Evolutionary conservation across 2,329 filamentous ascomycete species (phyloP).

Genomic region (Emmonsiellopsis sp.): DNA sequence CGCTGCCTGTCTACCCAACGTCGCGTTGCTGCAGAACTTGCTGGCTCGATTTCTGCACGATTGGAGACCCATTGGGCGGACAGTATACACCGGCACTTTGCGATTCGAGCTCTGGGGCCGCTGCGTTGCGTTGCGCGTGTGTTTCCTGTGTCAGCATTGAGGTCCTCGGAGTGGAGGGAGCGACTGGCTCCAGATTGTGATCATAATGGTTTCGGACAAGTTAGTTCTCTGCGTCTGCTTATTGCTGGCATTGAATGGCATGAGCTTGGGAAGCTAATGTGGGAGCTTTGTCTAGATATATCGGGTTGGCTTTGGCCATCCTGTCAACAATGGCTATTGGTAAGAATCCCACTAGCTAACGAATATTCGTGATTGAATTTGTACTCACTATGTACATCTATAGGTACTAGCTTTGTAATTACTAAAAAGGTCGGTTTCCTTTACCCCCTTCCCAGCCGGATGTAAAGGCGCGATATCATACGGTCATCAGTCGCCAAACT

Average conservation of each 20-base stretch:
- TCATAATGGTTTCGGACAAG: slow-evolving; percentile 37
- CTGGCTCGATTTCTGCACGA: slow-evolving; percentile 3
- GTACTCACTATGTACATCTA: slow-evolving; percentile 1
- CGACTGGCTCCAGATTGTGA: slow-evolving; percentile 23
- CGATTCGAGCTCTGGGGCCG: not conserved
- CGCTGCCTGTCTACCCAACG: not conserved
- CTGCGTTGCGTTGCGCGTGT: not conserved
- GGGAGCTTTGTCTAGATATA: slow-evolving; percentile 27
- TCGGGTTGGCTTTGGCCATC: slow-evolving; percentile 39
- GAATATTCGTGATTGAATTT: not conserved
- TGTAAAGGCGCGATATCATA: not conserved
- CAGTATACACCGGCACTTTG: not conserved
- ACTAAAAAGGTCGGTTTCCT: slow-evolving; percentile 77
- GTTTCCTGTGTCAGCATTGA: slow-evolving; percentile 1
- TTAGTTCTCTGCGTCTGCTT: slow-evolving; percentile 20
- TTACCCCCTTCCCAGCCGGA: not conserved
- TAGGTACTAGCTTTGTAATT: slow-evolving; percentile 94
- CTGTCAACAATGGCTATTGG: slow-evolving; percentile 41
- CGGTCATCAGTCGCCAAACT: not conserved
- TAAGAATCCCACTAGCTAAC: slow-evolving; percentile 15
- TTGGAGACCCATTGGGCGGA: not conserved
- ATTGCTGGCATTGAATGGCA: slow-evolving; percentile 11
- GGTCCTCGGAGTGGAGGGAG: slow-evolving; percentile 20
- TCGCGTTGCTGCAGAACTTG: not conserved
- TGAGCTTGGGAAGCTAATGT: not conserved